phyloP scores from a whole-genome alignment of 1,284 basidiomycete species.

The Fomitopsis pinicola region DNA sequence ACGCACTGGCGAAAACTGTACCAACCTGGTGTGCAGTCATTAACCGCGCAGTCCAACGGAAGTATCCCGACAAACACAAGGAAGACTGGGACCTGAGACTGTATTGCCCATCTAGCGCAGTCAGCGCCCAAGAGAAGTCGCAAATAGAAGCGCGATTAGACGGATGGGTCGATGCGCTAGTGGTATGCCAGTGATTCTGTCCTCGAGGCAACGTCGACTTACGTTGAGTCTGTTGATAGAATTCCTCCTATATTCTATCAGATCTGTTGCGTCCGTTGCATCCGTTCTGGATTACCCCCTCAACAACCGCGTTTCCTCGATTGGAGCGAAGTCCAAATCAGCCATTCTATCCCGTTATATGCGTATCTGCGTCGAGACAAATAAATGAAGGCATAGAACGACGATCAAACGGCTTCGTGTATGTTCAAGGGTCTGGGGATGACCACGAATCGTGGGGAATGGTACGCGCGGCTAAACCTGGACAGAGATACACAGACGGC shows the following conservation, averaged over 20 bases:
- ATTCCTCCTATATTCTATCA: constrained; percentile 49
- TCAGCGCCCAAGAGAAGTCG: constrained; percentile 68
- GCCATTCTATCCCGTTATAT: constrained; percentile 63
- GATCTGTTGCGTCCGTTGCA: constrained; percentile 47
- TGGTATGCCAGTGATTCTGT: constrained; percentile 34
- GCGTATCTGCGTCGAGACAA: constrained; percentile 74
- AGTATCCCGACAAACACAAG: constrained; percentile 17
- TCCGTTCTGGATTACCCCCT: constrained; percentile 68
- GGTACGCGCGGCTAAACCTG: constrained; percentile 31
- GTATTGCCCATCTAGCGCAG: constrained; percentile 61
- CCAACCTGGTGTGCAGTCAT: constrained; percentile 96
- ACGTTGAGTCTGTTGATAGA: constrained; percentile 26
- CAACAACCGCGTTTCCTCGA: constrained; percentile 40
- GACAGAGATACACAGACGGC: constrained; percentile 12
- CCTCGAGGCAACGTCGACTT: not conserved
- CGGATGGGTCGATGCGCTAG: constrained; percentile 61
- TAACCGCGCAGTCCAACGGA: constrained; percentile 59
- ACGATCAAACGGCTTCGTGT: constrained; percentile 60
- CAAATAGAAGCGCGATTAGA: constrained; percentile 66
- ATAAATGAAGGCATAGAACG: constrained; percentile 54
- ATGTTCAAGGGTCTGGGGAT: constrained; percentile 87
- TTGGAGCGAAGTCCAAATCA: constrained; percentile 22
- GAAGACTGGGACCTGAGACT: constrained; percentile 48
- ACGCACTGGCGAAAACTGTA: constrained; percentile 91
- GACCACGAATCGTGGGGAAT: constrained; percentile 86